Evolutionary conservation across 352 stramenopile genomes (phyloP).

Genomic region (Phytophthora ramorum): DNA sequence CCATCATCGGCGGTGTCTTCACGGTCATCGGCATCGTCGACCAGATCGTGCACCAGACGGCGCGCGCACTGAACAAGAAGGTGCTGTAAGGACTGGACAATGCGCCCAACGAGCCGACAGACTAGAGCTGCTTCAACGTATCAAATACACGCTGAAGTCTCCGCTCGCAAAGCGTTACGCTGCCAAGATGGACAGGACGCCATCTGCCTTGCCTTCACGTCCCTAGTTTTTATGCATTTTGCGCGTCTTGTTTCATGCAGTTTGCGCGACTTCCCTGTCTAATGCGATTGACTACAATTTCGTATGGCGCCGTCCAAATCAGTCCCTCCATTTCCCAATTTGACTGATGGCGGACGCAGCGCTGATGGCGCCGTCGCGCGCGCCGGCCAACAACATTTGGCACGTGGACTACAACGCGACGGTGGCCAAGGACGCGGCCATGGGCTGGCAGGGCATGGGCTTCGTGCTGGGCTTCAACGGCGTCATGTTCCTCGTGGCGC

Average conservation of each 20-base stretch:
- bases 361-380: conserved; percentile 13
- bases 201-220: not conserved
- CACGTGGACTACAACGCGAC: conserved; percentile 85
- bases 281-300: conserved; percentile 26
- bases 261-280: not conserved
- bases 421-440: conserved; percentile 70
- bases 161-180: conserved; percentile 3
- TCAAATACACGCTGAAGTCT: conserved; percentile 3
- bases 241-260: not conserved
- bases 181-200: not conserved
- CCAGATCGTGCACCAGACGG: conserved; percentile 88
- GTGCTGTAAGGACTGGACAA: conserved; percentile 62
- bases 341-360: not conserved
- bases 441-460: conserved; percentile 83
- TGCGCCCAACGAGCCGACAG: no score
- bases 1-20: conserved; percentile 96
- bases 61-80: conserved; percentile 90
- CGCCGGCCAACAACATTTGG: conserved; percentile 65
- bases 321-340: conserved; percentile 27
- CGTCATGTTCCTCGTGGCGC: conserved; percentile 67
- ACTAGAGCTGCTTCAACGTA: conserved; percentile 5
- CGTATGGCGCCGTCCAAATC: conserved; percentile 26
- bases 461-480: conserved; percentile 80
- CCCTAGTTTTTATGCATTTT: no score
- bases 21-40: conserved; percentile 96